phyloP scores from a whole-genome alignment of 2,329 filamentous ascomycete species.

The Claviceps digitariae region DNA sequence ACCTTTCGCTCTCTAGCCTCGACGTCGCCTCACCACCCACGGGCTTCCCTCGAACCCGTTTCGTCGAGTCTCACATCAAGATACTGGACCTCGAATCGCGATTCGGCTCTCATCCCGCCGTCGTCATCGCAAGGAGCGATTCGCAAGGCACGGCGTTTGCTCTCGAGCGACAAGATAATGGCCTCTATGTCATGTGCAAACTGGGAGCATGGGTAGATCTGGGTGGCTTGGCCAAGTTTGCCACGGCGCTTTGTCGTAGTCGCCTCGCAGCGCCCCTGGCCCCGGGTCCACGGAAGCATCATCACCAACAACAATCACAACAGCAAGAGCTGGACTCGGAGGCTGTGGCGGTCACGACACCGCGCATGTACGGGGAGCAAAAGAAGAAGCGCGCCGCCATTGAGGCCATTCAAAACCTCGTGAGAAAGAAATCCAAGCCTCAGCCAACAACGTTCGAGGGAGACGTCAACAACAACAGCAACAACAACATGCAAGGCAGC shows the following conservation, averaged over 20 bases:
- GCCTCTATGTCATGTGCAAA: constrained; percentile 54
- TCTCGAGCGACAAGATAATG: constrained; percentile 49
- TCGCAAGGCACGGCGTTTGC: constrained; percentile 41
- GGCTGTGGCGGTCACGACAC: constrained; percentile 24
- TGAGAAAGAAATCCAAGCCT: constrained; percentile 37
- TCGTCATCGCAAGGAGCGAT: constrained; percentile 50
- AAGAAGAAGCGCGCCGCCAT: constrained; percentile 47
- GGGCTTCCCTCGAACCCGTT: constrained; percentile 37
- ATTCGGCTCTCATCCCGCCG: constrained; percentile 36
- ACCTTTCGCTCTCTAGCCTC: constrained; percentile 46
- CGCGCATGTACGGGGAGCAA: constrained; percentile 32
- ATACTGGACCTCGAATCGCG: constrained; percentile 50
- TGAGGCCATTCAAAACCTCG: constrained; percentile 48
- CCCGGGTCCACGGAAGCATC: constrained; percentile 7
- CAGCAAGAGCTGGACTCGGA: constrained; percentile 10
- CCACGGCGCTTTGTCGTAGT: constrained; percentile 26
- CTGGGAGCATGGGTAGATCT: constrained; percentile 54
- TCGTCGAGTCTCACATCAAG: constrained; percentile 48
- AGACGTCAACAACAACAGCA: constrained; percentile 10
- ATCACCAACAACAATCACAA: constrained; percentile 4
- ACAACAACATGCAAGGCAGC: constrained; percentile 6
- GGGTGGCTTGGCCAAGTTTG: constrained; percentile 34
- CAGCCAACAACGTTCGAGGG: constrained; percentile 27
- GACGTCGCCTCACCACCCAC: constrained; percentile 39
- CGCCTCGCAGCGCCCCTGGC: constrained; percentile 11